phyloP scores from a whole-genome alignment of 106 monocot species.

The Chionographis japonica region DNA sequence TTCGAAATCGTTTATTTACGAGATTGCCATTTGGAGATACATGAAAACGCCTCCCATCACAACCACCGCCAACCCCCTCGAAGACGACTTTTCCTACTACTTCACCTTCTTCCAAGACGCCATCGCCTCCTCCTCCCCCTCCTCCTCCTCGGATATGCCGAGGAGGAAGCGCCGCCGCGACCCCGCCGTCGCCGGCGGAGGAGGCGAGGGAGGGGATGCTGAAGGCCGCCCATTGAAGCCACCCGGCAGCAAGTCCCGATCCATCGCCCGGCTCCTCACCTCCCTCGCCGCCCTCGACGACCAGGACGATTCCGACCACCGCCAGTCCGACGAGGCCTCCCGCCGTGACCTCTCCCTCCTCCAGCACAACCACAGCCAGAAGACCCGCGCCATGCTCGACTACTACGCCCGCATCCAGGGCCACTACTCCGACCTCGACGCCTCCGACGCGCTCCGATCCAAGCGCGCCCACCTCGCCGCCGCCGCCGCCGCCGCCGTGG shows the following conservation, averaged over 20 bases:
- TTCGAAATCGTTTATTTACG: too few species aligned
- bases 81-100: constrained; percentile 58
- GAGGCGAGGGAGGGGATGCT: background rate
- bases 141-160: constrained; percentile 15
- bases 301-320: constrained; percentile 26
- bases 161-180: background rate
- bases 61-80: background rate
- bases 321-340: constrained; percentile 5
- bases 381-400: constrained; percentile 20
- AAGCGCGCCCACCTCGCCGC: constrained; percentile 5
- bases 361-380: constrained; percentile 21
- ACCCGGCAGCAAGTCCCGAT: constrained; percentile 19
- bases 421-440: constrained; percentile 33
- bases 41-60: constrained; percentile 29
- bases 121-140: background rate
- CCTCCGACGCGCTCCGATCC: constrained; percentile 18
- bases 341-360: constrained; percentile 27
- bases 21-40: background rate
- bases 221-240: background rate
- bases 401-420: constrained; percentile 26
- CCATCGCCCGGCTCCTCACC: constrained; percentile 32
- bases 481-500: constrained; percentile 7
- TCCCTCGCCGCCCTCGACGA: constrained; percentile 45
- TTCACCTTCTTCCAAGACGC: constrained; percentile 51
- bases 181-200: background rate